Evolutionary conservation across 768 basidiomycete genomes (phyloP), one percentile per base, ranked within the genome.

Genomic region (Epithele typhae): DNA sequence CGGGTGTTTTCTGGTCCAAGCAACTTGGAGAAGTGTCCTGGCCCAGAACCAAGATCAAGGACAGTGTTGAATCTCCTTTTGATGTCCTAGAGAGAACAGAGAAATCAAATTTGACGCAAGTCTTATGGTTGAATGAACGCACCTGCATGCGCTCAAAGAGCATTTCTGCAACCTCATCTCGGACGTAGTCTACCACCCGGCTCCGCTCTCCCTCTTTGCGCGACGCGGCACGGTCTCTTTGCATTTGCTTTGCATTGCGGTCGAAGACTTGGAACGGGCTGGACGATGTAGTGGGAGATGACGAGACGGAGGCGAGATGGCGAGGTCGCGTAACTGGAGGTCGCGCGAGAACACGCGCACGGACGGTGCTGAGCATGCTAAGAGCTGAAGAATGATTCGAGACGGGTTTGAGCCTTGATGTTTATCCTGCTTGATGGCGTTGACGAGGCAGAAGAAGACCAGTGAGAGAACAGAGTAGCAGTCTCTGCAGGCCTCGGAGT

Each of bases 91-190:
- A 33, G 9, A 4, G n/a, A n/a, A n/a, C n/a, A 40, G 42, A 18
- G 14, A 19, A 24, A 36, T 34, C 41, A 25, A 30, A 43, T 40
- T 39, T 53, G 34, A 49, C 30, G 6, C 22, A 9, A 7, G 35
- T 18, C 15, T 2, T 10, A 24, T 21, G 6, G 12, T 5, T n/a
- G n/a, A n/a, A n/a, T n/a, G n/a, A n/a, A n/a, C 37, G 52, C 60
- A 92, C 95, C 72, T 89, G 65, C 52, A 99, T 78, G 45, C 95
- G 76, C 61, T 98, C 95, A 67, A 92, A 79, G 77, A 98, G 78
- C 49, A 86, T 75, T 52, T 92, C 89, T 18, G 94, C 92, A 8
- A 94, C 82, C 62, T 95, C 95, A 46, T 91, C 79, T 34, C 91
- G 78, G 23, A 99, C 70, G 66, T 97, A 97, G 72, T 99, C 95